Conservation (phyloP, 2,329 filamentous ascomycete genomes). For the Fusarium domesticum region DNA sequence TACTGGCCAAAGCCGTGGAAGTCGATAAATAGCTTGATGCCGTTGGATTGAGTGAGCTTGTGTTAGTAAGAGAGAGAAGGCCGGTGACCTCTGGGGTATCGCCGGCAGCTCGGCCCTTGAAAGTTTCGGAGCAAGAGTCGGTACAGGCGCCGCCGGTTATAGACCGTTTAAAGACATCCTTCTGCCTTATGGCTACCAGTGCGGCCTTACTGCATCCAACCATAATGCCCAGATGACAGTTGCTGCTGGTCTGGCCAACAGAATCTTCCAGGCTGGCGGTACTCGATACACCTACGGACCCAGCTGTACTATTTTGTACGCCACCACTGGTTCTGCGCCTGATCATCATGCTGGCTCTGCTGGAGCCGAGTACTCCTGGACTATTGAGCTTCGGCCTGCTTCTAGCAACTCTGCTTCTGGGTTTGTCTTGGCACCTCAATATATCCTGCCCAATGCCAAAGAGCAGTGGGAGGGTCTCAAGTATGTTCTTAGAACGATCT, state of each 20-base stretch:
- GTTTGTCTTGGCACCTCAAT: constrained; percentile 40
- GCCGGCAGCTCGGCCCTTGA: constrained; percentile 1
- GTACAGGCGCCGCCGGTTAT: background rate
- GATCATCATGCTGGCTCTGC: constrained; percentile 44
- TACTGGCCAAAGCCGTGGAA: constrained; percentile 56
- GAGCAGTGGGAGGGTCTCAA: constrained; percentile 18
- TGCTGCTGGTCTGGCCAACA: constrained; percentile 27
- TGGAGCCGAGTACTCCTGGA: constrained; percentile 40
- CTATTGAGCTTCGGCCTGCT: constrained; percentile 35
- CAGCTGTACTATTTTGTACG: constrained; percentile 60
- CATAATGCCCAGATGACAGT: constrained; percentile 48
- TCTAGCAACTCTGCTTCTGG: constrained; percentile 33
- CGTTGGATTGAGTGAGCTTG: constrained; percentile 27
- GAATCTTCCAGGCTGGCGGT: constrained; percentile 8
- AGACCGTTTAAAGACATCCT: constrained; percentile 46
- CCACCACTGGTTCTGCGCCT: constrained; percentile 45
- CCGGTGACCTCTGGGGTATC: constrained; percentile 50
- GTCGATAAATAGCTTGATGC: constrained; percentile 61
- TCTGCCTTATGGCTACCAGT: constrained; percentile 57
- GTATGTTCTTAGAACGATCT: constrained; percentile 9
- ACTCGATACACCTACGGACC: constrained; percentile 37
- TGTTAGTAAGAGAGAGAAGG: constrained; percentile 37
- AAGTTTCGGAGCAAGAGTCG: constrained; percentile 2
- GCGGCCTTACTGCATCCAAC: constrained; percentile 44
- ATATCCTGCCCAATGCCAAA: constrained; percentile 38